These are phyloP conservation scores for Vaccinium macrocarpon DNA, from an alignment of 148 eudicot genomes.

Conservation along the genomic window DNA sequence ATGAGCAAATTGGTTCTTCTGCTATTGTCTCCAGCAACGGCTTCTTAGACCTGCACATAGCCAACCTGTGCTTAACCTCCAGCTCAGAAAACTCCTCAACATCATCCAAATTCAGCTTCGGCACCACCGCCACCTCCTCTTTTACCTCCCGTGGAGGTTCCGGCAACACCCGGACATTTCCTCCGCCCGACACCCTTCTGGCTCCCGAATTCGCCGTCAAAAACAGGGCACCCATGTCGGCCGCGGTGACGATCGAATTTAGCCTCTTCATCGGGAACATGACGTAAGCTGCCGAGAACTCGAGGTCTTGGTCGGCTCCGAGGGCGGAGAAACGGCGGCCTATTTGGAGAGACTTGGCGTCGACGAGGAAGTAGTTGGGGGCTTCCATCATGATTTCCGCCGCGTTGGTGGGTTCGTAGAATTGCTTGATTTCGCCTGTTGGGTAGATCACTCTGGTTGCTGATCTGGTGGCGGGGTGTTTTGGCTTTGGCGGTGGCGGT, in stretches of 20 bases:
- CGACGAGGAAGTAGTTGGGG: constrained; percentile 57
- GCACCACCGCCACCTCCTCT: neutral
- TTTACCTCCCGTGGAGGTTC: constrained; percentile 19
- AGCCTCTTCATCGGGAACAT: constrained; percentile 74
- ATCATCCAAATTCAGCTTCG: constrained; percentile 45
- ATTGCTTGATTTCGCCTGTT: constrained; percentile 57
- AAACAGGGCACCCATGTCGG: constrained; percentile 69
- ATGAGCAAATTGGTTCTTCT: constrained; percentile 61
- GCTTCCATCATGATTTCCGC: constrained; percentile 86
- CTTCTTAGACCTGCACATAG: constrained; percentile 73
- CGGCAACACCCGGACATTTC: constrained; percentile 52
- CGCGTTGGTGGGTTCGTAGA: constrained; percentile 50
- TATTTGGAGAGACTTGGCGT: constrained; percentile 46
- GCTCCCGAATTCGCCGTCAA: constrained; percentile 49
- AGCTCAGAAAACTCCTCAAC: constrained; percentile 49
- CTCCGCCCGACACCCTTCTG: constrained; percentile 29
- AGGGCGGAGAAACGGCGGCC: constrained; percentile 64
- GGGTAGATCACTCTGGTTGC: constrained; percentile 59
- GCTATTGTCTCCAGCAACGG: constrained; percentile 83
- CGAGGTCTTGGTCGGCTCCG: constrained; percentile 80
- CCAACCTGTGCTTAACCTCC: constrained; percentile 54
- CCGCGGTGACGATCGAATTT: constrained; percentile 50
- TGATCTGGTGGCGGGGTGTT: neutral
- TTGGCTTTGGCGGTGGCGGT: constrained; percentile 22
- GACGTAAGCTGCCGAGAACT: constrained; percentile 52